These are phyloP conservation scores for Saccharomycopsis microspora DNA, from an alignment of 805 yeast genomes.

Conservation along the genomic window DNA sequence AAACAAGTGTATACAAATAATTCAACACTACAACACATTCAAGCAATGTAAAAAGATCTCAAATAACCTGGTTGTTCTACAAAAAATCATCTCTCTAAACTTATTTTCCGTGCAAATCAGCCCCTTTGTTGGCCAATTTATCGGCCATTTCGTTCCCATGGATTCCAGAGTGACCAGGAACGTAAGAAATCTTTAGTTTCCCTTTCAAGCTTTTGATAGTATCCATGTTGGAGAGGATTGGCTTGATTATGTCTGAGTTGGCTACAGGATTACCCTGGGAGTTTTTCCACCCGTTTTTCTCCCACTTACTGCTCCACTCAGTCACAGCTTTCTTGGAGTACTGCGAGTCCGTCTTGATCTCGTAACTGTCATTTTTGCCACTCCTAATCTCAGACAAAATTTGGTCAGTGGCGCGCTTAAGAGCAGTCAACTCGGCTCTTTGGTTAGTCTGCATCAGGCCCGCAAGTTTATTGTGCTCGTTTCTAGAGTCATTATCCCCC, in stretches of 20 bases:
- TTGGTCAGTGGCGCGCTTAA: slow-evolving; percentile 39
- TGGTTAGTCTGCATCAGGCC: slow-evolving; percentile 57
- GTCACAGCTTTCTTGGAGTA: slow-evolving; percentile 48
- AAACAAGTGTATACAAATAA: too few relatives aligned
- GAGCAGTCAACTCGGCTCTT: slow-evolving; percentile 68
- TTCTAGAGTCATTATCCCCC: slow-evolving; percentile 43
- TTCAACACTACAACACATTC: too few relatives aligned
- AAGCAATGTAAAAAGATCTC: too few relatives aligned
- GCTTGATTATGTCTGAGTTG: slow-evolving; percentile 40
- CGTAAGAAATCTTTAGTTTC: slow-evolving; percentile 42
- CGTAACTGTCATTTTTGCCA: slow-evolving; percentile 23
- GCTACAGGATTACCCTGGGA: slow-evolving; percentile 33
- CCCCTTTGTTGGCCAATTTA: slow-evolving; percentile 56
- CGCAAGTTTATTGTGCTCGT: slow-evolving; percentile 41
- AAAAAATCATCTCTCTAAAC: too few relatives aligned
- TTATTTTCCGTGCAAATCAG: slow-evolving; percentile 20
- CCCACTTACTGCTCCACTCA: slow-evolving; percentile 50
- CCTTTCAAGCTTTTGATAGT: slow-evolving; percentile 23
- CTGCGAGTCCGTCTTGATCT: slow-evolving; percentile 59
- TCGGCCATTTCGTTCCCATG: slow-evolving; percentile 76
- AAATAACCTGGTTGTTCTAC: too few relatives aligned
- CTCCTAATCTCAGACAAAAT: slow-evolving; percentile 26
- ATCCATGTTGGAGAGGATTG: slow-evolving; percentile 26
- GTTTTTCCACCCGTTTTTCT: slow-evolving; percentile 39
- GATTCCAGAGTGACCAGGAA: slow-evolving; percentile 60